Evolutionary conservation across 805 yeast genomes (phyloP), one percentile per base, ranked within the genome.

Genomic region (Kluyveromyces wickerhamii): DNA sequence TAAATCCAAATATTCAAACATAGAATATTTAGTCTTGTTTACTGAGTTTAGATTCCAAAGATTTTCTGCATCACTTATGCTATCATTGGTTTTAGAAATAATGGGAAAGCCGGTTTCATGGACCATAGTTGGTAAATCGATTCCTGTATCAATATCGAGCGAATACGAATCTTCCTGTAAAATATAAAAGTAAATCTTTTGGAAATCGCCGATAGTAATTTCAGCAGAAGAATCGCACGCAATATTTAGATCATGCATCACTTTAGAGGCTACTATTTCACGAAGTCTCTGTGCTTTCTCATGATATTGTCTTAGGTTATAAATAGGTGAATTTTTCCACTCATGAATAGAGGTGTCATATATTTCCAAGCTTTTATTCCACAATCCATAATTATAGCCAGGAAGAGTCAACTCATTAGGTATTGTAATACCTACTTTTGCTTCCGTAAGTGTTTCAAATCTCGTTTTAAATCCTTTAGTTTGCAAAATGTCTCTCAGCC

Each of bases 1-100:
- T 29, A 66, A 33, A 34, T 71, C 67, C 4, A 63, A 37, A 32
- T 65, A 73, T 22, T 65, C 57, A 17, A 78, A 49, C 7, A 78
- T 36, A 1, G 81, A 72, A 17, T 68, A 57, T 3, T 72, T 70
- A 23, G 62, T 51, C 5, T 67, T 44, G 2, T 83, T 71, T 2
- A 79, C 20, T 47, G 76, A 75, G 38, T 71, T 67, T 31, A 78
- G 50, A 42, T 77, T 76, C 81, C 84, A 79, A 0, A 74, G 72
- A 35, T 61, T 52, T 2, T 29, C 19, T 3, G 43, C 9, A 7
- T 30, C 23, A 1, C 34, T 25, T 4, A 21, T 21, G 18, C 23
- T 36, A 3, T 29, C 22, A 6, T 61, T 50, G 2, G 63, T 46
- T 10, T 43, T 37, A 3, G 44, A 35, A 2, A 42, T 22, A 2